These are phyloP conservation scores for Dryadomyces quercivorus DNA, from an alignment of 2,329 filamentous ascomycete species.

Conservation along the genomic window DNA sequence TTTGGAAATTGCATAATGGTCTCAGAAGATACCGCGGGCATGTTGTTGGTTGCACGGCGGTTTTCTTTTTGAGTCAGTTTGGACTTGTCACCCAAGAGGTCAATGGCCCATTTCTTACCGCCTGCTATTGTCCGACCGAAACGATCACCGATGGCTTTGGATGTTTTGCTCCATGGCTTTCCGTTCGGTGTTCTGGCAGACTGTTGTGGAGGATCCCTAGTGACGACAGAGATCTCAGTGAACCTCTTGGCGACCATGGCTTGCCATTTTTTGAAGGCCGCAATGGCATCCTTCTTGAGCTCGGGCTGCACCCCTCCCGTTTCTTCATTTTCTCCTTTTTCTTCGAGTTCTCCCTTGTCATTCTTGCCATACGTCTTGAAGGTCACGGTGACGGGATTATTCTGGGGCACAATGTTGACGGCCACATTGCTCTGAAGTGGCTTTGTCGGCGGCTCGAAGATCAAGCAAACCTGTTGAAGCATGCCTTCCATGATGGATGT, in stretches of 20 bases:
- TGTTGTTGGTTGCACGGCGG: not conserved
- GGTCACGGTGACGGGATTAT: not conserved
- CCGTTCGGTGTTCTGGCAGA: not conserved
- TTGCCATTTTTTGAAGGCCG: slow-evolving; percentile 74
- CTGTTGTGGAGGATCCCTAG: slow-evolving; percentile 25
- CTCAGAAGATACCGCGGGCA: too few species aligned
- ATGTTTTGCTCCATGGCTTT: not conserved
- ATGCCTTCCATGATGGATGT: slow-evolving; percentile 42
- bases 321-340: slow-evolving; percentile 37
- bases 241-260: slow-evolving; percentile 56
- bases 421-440: slow-evolving; percentile 8
- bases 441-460: slow-evolving; percentile 27
- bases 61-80: not conserved
- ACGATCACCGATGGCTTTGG: not conserved
- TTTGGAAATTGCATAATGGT: slow-evolving; percentile 36
- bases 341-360: not conserved
- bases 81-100: not conserved
- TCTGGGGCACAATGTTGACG: not conserved
- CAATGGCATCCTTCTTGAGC: slow-evolving; percentile 55
- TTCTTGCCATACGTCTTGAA: not conserved
- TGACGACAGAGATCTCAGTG: slow-evolving; percentile 49
- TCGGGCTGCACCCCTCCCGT: slow-evolving; percentile 39
- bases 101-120: not conserved
- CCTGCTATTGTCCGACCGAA: not conserved
- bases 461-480: slow-evolving; percentile 35